These are phyloP conservation scores for Recurvomyces mirabilis DNA, from an alignment of 495 filamentous ascomycete genomes.

Conservation along the genomic window DNA sequence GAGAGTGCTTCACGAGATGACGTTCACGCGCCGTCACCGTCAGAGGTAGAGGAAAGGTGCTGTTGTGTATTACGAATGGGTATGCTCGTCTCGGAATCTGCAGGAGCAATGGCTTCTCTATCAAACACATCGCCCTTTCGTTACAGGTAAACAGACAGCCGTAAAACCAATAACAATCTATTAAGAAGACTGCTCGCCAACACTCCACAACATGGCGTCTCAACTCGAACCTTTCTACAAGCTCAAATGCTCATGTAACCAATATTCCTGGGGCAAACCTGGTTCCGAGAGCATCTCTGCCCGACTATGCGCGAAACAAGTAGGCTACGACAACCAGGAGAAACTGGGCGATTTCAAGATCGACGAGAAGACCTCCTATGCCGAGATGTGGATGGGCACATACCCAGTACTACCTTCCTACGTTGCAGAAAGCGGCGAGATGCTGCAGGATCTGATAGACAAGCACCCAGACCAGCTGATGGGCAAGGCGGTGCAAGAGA, in stretches of 20 bases:
- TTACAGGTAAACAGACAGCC: too few relatives aligned
- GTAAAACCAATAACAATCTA: too few relatives aligned
- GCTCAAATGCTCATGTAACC: slow-evolving; percentile 42
- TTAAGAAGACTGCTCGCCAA: too few relatives aligned
- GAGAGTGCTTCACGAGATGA: too few relatives aligned
- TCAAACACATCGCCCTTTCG: too few relatives aligned
- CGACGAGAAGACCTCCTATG: slow-evolving; percentile 60
- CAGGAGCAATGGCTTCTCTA: too few relatives aligned
- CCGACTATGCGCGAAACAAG: slow-evolving; percentile 61
- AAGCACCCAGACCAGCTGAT: slow-evolving; percentile 52
- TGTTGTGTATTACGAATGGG: too few relatives aligned
- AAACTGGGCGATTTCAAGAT: slow-evolving; percentile 14
- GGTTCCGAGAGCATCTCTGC: slow-evolving; percentile 53
- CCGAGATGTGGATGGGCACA: slow-evolving; percentile 61
- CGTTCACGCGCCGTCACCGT: too few relatives aligned
- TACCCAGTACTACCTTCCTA: slow-evolving; percentile 61
- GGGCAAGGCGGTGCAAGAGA: slow-evolving; percentile 50
- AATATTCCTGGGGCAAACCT: slow-evolving; percentile 56
- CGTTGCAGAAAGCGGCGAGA: slow-evolving; percentile 49
- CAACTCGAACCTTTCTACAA: slow-evolving; percentile 38
- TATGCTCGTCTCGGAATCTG: too few relatives aligned
- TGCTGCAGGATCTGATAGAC: slow-evolving; percentile 54
- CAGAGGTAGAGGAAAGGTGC: too few relatives aligned
- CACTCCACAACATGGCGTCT: too few relatives aligned
- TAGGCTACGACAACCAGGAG: slow-evolving; percentile 43